Evolutionary conservation across 805 yeast species (phyloP).

Genomic region (Wickerhamiella musiphila): DNA sequence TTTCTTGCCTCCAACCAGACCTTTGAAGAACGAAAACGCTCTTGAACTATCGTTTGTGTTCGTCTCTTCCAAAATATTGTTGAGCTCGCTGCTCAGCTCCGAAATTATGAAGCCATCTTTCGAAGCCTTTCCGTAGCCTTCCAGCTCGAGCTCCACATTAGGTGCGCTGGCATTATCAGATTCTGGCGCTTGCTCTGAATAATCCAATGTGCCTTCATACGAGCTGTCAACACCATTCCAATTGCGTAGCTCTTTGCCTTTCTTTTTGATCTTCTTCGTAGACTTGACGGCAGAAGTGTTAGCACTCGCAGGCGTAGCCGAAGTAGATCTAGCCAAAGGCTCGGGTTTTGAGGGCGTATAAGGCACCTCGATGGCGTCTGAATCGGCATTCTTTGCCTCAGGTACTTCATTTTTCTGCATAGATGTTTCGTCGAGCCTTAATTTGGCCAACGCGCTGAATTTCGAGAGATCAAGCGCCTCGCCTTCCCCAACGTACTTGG

Average conservation of each 20-base stretch:
- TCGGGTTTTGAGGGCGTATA: conserved; percentile 1
- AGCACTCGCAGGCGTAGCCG: conserved; percentile 2
- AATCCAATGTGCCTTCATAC: conserved; percentile 33
- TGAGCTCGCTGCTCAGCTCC: conserved; percentile 40
- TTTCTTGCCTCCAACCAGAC: conserved; percentile 51
- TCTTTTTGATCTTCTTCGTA: conserved; percentile 7
- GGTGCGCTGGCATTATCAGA: conserved; percentile 17
- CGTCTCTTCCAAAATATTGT: conserved; percentile 22
- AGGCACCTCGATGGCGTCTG: neutral
- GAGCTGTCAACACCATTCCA: conserved; percentile 37
- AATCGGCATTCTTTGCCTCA: conserved; percentile 1
- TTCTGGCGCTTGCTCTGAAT: conserved; percentile 26
- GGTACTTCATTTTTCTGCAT: conserved; percentile 1
- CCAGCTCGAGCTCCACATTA: conserved; percentile 11
- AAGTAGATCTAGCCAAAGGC: conserved; percentile 2
- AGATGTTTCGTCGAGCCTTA: conserved; percentile 14
- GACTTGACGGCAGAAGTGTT: conserved; percentile 2
- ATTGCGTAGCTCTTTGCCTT: conserved; percentile 31
- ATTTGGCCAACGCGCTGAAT: conserved; percentile 19
- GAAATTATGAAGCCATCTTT: conserved; percentile 45
- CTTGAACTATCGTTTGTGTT: conserved; percentile 8
- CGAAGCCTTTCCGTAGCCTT: conserved; percentile 27
- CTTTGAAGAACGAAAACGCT: conserved; percentile 38
- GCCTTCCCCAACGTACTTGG: conserved; percentile 7
- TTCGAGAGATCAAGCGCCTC: conserved; percentile 9